Evolutionary conservation across 2,329 filamentous ascomycete species (phyloP).

Genomic region (Nothophaeocryptopus gaeumannii): DNA sequence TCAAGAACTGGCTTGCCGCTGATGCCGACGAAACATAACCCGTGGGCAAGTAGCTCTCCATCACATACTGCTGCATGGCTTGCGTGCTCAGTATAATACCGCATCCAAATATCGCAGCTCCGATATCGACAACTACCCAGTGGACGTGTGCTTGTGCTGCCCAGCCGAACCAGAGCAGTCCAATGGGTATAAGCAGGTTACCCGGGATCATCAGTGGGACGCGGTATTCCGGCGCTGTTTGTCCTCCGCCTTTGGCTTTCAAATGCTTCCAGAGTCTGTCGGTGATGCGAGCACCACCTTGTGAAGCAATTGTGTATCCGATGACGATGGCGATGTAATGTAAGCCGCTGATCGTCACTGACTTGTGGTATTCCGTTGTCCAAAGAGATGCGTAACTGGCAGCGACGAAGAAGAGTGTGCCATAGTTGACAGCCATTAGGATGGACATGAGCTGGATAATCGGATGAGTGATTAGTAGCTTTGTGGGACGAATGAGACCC

Average conservation of each 20-base stretch:
- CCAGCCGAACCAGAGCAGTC: slow-evolving; percentile 47
- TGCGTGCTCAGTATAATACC: slow-evolving; percentile 12
- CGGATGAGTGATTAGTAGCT: slow-evolving; percentile 53
- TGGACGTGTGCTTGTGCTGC: slow-evolving; percentile 37
- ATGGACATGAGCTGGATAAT: slow-evolving; percentile 54
- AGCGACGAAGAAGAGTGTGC: slow-evolving; percentile 57
- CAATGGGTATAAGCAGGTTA: slow-evolving; percentile 29
- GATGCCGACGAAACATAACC: slow-evolving; percentile 30
- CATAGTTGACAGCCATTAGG: slow-evolving; percentile 54
- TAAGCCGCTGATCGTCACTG: slow-evolving; percentile 54
- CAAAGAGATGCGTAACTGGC: slow-evolving; percentile 57
- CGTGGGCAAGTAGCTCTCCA: slow-evolving; percentile 42
- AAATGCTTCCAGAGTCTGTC: slow-evolving; percentile 11
- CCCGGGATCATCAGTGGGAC: slow-evolving; percentile 25
- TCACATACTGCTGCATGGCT: slow-evolving; percentile 36
- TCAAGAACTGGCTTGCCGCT: slow-evolving; percentile 37
- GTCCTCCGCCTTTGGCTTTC: slow-evolving; percentile 9
- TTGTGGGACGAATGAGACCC: slow-evolving; percentile 49
- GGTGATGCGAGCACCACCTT: slow-evolving; percentile 29
- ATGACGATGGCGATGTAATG: slow-evolving; percentile 57
- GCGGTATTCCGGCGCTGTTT: slow-evolving; percentile 21
- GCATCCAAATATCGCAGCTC: slow-evolving; percentile 8
- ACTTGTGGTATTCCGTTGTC: slow-evolving; percentile 52
- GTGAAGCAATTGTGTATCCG: slow-evolving; percentile 52
- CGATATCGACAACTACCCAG: slow-evolving; percentile 36